Percentiles rank a stretch among this genome's conserved stretches.
phyloP scores from a whole-genome alignment of 441 rosid species.

The Syzygium syzygioides region DNA sequence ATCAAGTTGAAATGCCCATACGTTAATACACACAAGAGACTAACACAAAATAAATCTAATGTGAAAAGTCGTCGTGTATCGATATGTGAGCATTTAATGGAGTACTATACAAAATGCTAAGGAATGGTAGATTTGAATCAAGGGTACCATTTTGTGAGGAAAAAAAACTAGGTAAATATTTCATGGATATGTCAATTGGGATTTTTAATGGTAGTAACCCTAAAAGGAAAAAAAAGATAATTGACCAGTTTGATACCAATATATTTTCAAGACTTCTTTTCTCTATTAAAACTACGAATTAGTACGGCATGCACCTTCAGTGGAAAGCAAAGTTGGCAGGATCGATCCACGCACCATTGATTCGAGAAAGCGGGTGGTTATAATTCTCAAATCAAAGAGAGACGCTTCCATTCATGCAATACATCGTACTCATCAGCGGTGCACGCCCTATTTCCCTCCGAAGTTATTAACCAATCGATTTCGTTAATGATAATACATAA shows the following conservation, averaged over 20 bases:
- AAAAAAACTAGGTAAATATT: neutral
- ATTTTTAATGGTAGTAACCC: neutral
- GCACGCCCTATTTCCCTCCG: neutral
- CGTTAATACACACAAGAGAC: fast-evolving
- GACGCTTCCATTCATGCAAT: neutral
- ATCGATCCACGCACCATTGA: neutral
- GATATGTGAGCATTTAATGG: fast-evolving
- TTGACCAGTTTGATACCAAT: neutral
- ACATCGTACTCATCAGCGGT: neutral
- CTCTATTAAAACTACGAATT: neutral
- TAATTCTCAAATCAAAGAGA: neutral
- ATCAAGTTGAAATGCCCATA: neutral
- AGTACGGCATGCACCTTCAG: neutral
- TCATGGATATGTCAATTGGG: neutral
- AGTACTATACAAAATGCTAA: neutral
- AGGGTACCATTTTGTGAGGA: neutral
- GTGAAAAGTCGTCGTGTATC: neutral
- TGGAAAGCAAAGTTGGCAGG: fast-evolving
- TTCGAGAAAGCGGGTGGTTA: neutral
- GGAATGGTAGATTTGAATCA: neutral
- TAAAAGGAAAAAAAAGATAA: neutral
- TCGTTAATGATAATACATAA: neutral
- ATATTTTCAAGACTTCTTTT: neutral
- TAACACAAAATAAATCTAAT: fast-evolving
- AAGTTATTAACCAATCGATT: neutral